Evolutionary conservation across 2,329 filamentous ascomycete genomes (phyloP), one percentile per base, ranked within the genome.

Genomic region (Cladosporium sp.): DNA sequence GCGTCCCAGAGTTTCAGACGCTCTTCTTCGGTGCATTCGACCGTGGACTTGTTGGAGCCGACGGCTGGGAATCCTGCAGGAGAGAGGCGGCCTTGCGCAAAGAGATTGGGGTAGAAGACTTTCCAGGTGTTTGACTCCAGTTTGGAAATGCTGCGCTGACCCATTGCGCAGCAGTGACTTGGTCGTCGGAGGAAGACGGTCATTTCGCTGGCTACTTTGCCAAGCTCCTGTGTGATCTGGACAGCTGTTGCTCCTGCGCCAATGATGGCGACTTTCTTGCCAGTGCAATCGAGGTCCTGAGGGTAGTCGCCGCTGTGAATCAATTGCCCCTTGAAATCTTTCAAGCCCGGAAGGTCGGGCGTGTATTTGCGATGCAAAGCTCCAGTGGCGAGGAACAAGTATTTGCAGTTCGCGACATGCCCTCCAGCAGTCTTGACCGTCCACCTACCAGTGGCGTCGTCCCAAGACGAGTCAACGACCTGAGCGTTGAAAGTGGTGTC

Each of bases 171-270:
- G 0, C 82, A 83, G 4, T 86, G 73, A 58, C 88, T 88, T 0
- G 86, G 85, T 0, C 84, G 88, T 13, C 86, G 78, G 64, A 88
- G 83, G 69, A 87, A 87, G 22, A 88, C 81, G 1, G 73, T 77
- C 1, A 88, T 67, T 4, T 68, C 72, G 1, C 52, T 51, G 9
- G 64, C 65, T 10, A 65, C 62, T 34, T 67, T 68, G 37, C 65
- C 66, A 2, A 68, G 61, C 56, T 71, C 68, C 44, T 72, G 70
- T 3, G 66, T 67, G 40, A 71, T 68, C 51, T 78, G 75, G 2
- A 78, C 72, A 4, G 71, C 75, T 0, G 74, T 75, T 3, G 74
- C 72, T 13, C 75, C 75, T 5, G 73, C 75, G 2, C 75, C 75
- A 19, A 78, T 72, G 3, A 78, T 63, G 3, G 70, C 75, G 12